phyloP scores from a whole-genome alignment of 1,284 basidiomycete species.

The Waitea zeae region DNA sequence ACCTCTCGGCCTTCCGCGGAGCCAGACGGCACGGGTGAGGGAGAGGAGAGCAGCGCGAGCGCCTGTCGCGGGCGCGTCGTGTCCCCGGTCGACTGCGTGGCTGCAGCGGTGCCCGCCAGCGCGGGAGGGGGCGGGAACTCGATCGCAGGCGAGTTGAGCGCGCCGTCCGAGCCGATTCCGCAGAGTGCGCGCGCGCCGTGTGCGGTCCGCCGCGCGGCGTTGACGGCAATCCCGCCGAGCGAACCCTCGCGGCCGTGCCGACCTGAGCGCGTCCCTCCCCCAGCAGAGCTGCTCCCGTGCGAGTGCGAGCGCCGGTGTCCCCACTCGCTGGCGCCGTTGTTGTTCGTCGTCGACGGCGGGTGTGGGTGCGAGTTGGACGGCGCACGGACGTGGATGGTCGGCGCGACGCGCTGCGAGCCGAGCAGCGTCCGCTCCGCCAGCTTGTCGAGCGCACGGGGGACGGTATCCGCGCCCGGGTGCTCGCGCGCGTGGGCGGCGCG shows the following conservation, averaged over 20 bases:
- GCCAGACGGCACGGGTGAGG: slow-evolving; percentile 16
- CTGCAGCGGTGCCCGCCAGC: too few species aligned
- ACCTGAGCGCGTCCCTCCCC: slow-evolving; percentile 9
- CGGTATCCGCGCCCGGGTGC: slow-evolving; percentile 8
- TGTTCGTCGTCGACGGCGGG: too few species aligned
- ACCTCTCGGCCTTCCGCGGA: slow-evolving; percentile 16
- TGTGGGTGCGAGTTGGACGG: slow-evolving; percentile 9
- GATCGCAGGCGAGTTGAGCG: not conserved
- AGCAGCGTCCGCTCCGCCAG: slow-evolving; percentile 44
- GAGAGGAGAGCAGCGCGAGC: not conserved
- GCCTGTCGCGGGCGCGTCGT: not conserved
- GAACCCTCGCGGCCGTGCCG: slow-evolving; percentile 10
- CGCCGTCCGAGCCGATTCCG: slow-evolving; percentile 3
- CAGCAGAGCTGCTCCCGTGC: slow-evolving; percentile 10
- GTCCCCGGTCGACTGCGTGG: too few species aligned
- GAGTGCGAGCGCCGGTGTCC: slow-evolving; percentile 27
- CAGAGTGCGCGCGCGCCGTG: slow-evolving; percentile 6
- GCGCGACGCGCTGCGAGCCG: slow-evolving; percentile 38
- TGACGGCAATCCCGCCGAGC: slow-evolving; percentile 3
- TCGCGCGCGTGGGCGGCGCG: slow-evolving; percentile 18
- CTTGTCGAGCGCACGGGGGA: slow-evolving; percentile 26
- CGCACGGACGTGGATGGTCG: slow-evolving; percentile 20
- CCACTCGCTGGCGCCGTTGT: slow-evolving; percentile 9
- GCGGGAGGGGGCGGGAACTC: slow-evolving; percentile 11
- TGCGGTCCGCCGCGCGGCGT: slow-evolving; percentile 11